Evolutionary conservation across 148 eudicot genomes (phyloP), one percentile per base, ranked within the genome.

Genomic region (Amaranthus hypochondriacus): DNA sequence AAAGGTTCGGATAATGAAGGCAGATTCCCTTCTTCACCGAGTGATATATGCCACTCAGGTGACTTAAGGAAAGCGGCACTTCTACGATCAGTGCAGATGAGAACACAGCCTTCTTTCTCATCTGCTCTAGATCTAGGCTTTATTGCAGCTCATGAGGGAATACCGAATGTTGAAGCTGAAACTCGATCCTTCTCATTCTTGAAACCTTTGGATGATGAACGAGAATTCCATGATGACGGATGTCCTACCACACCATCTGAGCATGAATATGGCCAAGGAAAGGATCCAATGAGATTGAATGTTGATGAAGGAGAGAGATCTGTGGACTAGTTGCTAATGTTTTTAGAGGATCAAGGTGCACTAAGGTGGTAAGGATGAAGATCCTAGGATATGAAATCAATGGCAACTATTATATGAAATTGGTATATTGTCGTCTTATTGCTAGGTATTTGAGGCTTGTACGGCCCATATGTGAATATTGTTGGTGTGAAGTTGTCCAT

Each of bases 1-100:
- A 84, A 93, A 73, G 90, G 92, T 56, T 87, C 97, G 5, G 98
- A 94, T 66, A 80, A 88, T 4, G 93, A 95, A 74, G 96, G 96
- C 15, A 84, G 96, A 48, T 92, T 95, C 58, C 99, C 97, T n/a
- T 92, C 99, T 10, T 92, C 97, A 0, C 99, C 97, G 0, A 95
- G 97, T 71, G 99, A 92, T 72, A 90, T 95, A 74, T 95, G 99
- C 86, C 99, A 95, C 86, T 89, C 97, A 0, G 93, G 96, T 15
- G 97, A 95, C 78, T 79, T 95, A 63, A 86, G 97, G 73, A 92
- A 89, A 77, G 92, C 94, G 56, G 96, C 96, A 11, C 90, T 95
- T 21, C 73, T 95, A 80, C 85, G 99, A 74, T 95, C 97, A 9
- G 99, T 92, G 69, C 97, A 95, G 74, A 90, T 92, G 96, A 87